Percentiles rank a stretch among this genome's conserved stretches.
Conservation (phyloP, 2,329 filamentous ascomycete species). For the Paraphaeosphaeria minitans region DNA sequence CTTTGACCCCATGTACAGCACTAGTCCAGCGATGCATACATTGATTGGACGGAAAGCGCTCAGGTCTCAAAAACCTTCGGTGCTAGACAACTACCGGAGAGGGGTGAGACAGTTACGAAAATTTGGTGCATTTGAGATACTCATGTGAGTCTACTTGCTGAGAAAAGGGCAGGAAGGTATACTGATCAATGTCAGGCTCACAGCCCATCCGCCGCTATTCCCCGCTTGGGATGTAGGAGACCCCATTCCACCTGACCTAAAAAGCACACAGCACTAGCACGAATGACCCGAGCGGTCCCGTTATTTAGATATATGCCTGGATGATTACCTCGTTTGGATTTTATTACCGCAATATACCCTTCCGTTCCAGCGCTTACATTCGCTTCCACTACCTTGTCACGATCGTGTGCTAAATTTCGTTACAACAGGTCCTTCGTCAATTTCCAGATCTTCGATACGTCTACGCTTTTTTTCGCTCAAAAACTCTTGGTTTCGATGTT, state of each 20-base stretch:
- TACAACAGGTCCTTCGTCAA: constrained; percentile 41
- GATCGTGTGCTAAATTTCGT: constrained; percentile 29
- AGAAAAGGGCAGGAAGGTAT: background rate
- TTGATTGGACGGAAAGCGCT: constrained; percentile 57
- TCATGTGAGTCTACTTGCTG: constrained; percentile 61
- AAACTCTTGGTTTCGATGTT: constrained; percentile 45
- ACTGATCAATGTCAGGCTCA: constrained; percentile 31
- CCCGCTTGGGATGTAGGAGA: constrained; percentile 50
- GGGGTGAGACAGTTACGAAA: constrained; percentile 69
- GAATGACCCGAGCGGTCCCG: constrained; percentile 21
- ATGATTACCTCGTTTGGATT: constrained; percentile 10
- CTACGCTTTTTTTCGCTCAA: constrained; percentile 46
- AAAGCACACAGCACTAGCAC: constrained; percentile 15
- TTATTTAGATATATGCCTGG: constrained; percentile 19
- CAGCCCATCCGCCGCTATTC: constrained; percentile 44
- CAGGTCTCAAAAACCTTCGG: constrained; percentile 63
- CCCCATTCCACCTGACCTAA: constrained; percentile 2
- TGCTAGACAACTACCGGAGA: constrained; percentile 67
- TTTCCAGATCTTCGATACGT: constrained; percentile 45
- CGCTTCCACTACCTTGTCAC: background rate
- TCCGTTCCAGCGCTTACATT: background rate
- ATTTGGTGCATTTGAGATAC: constrained; percentile 78
- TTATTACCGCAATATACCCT: constrained; percentile 5
- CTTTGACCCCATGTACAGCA: constrained; percentile 84
- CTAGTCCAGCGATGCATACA: constrained; percentile 66